phyloP scores from a whole-genome alignment of 75 land plant genomes.

The Larix kaempferi region DNA sequence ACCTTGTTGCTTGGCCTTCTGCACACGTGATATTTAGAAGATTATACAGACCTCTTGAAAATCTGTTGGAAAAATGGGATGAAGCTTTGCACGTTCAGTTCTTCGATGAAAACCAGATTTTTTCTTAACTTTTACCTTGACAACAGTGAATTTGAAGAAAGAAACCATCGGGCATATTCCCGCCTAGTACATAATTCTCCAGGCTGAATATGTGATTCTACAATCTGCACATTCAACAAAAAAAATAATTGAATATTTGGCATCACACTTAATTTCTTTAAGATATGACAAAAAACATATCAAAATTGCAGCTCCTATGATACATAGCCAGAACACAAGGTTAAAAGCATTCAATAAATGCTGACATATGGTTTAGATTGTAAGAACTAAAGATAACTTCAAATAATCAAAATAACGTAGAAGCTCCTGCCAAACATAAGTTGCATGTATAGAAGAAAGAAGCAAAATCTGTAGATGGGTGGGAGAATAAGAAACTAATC shows the following conservation, averaged over 20 bases:
- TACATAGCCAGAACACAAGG: background rate
- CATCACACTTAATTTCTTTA: background rate
- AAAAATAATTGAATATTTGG: background rate
- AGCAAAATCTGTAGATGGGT: background rate
- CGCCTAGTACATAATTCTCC: constrained; percentile 57
- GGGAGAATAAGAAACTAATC: background rate
- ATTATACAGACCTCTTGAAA: background rate
- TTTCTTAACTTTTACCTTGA: constrained; percentile 39
- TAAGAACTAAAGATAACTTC: background rate
- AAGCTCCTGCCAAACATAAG: background rate
- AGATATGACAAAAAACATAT: background rate
- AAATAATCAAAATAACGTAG: background rate
- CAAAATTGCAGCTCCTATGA: background rate
- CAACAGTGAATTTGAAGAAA: constrained; percentile 35
- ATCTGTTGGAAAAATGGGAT: background rate
- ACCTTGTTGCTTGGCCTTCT: constrained; percentile 47
- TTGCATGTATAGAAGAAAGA: background rate
- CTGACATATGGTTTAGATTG: background rate
- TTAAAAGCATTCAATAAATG: background rate
- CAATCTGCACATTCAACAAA: constrained; percentile 37
- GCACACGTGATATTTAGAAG: constrained; percentile 4
- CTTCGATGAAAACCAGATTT: background rate
- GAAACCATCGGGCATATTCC: constrained; percentile 69
- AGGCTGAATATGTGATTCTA: constrained; percentile 45
- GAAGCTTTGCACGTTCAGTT: constrained; percentile 4